Base-by-base conservation (phyloP, 257 asterid genomes). In the Oldenlandia corymbosa region DNA sequence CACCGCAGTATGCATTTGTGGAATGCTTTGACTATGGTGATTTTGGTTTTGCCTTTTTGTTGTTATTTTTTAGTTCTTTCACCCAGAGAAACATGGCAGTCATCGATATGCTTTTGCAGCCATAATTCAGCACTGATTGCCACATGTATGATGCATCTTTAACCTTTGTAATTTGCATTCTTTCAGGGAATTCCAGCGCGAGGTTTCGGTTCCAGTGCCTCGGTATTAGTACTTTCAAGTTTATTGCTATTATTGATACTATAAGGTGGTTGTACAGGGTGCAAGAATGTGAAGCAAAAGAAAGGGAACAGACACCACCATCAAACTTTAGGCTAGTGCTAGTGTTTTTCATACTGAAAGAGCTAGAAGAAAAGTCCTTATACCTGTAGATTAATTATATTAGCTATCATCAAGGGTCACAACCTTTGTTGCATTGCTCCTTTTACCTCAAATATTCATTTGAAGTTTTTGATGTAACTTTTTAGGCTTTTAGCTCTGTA, bases 161-260 rank as follows among this genome's bases (percentile, higher is more conserved):
- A 49, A 64, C 48, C 27, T 39, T 27, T 47, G 37, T 46, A 20
- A 12, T 68, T 18, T 70, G 62, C 62, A 41, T 72, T 75, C 18
- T 80, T 79, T 72, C 95, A 91, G 98, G 91, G 52, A 48, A 68
- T 81, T 60, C 68, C 61, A 68, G 75, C 62, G 62, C 78, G 76
- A 74, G 81, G 64, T 74, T 62, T 55, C 10, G 74, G 79, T 31
- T 67, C 68, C 11, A 51, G 54, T 71, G 58, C 79, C 17, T 78
- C 71, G 62, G 66, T 73, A 61, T 53, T 75, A 66, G 76, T 80
- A 36, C 37, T 73, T 74, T 76, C 77, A 27, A 73, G 79, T 73
- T 64, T 84, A 21, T 66, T 76, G 12, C 52, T 85, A 58, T 64
- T 84, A 69, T 79, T 64, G 16, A 56, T 65, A 53, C 18, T 27